Evolutionary conservation across 1,139 yeast species (phyloP).

Genomic region (Arxiozyma bovina): DNA sequence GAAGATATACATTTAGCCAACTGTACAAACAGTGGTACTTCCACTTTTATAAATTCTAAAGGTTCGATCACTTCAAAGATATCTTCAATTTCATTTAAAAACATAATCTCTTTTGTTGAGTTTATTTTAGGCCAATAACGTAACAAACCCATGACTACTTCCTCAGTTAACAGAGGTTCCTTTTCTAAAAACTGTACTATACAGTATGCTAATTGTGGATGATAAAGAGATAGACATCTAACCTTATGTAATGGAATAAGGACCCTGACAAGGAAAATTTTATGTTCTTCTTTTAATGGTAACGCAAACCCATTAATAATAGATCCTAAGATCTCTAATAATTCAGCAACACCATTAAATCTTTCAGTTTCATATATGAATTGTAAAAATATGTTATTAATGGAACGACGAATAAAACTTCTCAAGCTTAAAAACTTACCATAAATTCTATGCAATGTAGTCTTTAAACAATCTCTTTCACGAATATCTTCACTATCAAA

Average conservation of each 20-base stretch:
- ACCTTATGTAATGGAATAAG: conserved; percentile 90
- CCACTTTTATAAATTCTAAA: conserved; percentile 80
- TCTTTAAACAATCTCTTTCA: conserved; percentile 89
- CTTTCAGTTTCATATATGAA: conserved; percentile 93
- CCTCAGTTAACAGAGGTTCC: conserved; percentile 86
- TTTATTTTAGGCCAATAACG: conserved; percentile 97
- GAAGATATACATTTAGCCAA: conserved; percentile 89
- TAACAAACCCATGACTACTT: conserved; percentile 83
- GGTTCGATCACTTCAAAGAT: conserved; percentile 96
- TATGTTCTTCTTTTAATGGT: conserved; percentile 95
- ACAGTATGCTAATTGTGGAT: conserved; percentile 95
- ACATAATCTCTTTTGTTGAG: conserved; percentile 93
- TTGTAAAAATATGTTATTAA: conserved; percentile 84
- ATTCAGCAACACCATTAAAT: conserved; percentile 92
- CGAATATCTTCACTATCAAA: conserved; percentile 96
- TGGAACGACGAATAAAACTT: conserved; percentile 84
- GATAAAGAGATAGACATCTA: conserved; percentile 77
- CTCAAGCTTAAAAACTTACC: conserved; percentile 89
- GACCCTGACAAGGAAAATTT: conserved; percentile 79
- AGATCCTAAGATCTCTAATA: conserved; percentile 88
- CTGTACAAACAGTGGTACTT: conserved; percentile 89
- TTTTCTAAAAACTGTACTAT: conserved; percentile 93
- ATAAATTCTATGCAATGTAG: conserved; percentile 89
- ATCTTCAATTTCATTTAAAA: conserved; percentile 90
- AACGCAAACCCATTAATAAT: conserved; percentile 96